A percentile compares a stretch with the other conserved stretches of the same genome.
Evolutionary conservation across 768 basidiomycete species (phyloP).

Genomic region (Porphyrellus cyaneotinctus): DNA sequence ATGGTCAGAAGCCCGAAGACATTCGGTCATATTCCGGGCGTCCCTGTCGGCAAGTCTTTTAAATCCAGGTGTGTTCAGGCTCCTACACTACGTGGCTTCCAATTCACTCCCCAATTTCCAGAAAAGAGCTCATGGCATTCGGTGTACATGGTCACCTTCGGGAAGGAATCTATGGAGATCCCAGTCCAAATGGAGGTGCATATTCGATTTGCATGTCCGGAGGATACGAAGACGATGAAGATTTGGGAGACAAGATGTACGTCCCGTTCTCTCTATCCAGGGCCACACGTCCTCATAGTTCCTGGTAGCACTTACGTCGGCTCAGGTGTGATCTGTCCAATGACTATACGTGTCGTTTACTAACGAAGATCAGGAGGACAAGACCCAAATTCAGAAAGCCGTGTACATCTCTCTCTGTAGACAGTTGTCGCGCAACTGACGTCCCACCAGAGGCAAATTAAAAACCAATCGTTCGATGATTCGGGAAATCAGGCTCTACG

Average conservation of each 20-base stretch:
- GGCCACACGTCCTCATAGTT: background rate
- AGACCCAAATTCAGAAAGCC: background rate
- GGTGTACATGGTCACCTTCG: conserved; percentile 33
- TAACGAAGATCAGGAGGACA: conserved; percentile 20
- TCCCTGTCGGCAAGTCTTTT: conserved; percentile 22
- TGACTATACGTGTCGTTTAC: background rate
- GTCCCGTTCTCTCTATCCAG: conserved; percentile 2
- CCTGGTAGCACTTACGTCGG: conserved; percentile 34
- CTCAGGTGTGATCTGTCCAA: conserved; percentile 16
- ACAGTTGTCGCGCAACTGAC: background rate
- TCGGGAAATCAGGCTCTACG: conserved; percentile 16
- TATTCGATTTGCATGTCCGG: conserved; percentile 41
- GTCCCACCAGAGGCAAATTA: conserved; percentile 17
- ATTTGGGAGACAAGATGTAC: conserved; percentile 36
- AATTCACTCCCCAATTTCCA: conserved; percentile 1
- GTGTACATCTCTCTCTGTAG: conserved; percentile 9
- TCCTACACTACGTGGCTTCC: background rate
- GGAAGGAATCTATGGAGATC: conserved; percentile 39
- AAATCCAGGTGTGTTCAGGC: conserved; percentile 4
- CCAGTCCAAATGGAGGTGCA: conserved; percentile 24
- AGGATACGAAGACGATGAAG: conserved; percentile 41
- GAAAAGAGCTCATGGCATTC: conserved; percentile 17
- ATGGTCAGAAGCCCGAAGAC: conserved; percentile 6
- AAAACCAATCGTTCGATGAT: conserved; percentile 22
- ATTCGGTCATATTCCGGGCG: conserved; percentile 30